These are phyloP conservation scores for Eucommia ulmoides DNA, from an alignment of 257 asterid species.

Conservation along the genomic window DNA sequence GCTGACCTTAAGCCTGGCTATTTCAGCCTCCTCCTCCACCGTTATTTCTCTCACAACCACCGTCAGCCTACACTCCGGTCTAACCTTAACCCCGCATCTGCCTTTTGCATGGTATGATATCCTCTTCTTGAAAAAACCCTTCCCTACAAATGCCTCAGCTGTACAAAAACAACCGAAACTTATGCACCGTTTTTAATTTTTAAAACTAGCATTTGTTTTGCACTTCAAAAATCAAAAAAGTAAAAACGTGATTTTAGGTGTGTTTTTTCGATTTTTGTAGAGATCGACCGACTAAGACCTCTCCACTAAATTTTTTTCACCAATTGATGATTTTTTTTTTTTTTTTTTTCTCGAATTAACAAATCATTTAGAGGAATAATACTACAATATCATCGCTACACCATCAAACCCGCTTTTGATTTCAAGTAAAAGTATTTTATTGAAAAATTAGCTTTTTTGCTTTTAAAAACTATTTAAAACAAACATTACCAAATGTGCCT, in stretches of 20 bases:
- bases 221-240: background rate
- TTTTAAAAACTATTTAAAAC: no score
- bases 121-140: constrained; percentile 66
- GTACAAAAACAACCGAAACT: background rate
- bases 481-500: no score
- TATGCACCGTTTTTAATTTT: background rate
- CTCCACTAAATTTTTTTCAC: no score
- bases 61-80: constrained; percentile 78
- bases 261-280: background rate
- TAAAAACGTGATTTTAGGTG: background rate
- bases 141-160: constrained; percentile 96
- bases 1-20: constrained; percentile 74
- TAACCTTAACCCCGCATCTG: constrained; percentile 45
- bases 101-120: constrained; percentile 67
- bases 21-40: constrained; percentile 79
- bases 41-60: constrained; percentile 81
- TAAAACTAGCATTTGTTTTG: background rate
- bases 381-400: no score
- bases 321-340: no score
- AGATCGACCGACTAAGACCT: no score
- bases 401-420: background rate
- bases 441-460: background rate
- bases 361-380: no score
- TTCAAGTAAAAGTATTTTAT: background rate
- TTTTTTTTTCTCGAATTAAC: no score